Percentiles rank a stretch among this genome's conserved stretches.
Evolutionary conservation across 75 land plant species (phyloP).

Genomic region (Isoetes taiwanensis): DNA sequence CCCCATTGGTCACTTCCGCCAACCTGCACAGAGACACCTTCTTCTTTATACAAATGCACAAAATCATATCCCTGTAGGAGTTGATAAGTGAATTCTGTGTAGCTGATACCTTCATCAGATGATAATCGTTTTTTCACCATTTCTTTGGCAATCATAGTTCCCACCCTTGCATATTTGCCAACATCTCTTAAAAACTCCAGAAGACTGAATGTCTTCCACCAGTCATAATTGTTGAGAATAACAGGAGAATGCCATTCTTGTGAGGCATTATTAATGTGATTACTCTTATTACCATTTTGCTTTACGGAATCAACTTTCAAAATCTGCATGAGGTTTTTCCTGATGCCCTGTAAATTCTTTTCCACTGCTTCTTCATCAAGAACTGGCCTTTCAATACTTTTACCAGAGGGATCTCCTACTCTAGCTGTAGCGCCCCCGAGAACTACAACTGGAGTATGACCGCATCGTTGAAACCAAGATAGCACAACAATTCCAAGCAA

Average conservation of each 20-base stretch:
- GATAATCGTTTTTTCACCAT: constrained; percentile 72
- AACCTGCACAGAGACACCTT: constrained; percentile 81
- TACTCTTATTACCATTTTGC: not conserved
- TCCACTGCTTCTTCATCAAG: constrained; percentile 39
- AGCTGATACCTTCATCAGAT: constrained; percentile 96
- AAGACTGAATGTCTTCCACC: constrained; percentile 82
- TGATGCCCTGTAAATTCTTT: constrained; percentile 41
- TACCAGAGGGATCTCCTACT: constrained; percentile 99
- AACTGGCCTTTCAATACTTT: constrained; percentile 70
- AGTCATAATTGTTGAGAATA: constrained; percentile 78
- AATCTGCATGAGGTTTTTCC: constrained; percentile 29
- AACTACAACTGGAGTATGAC: constrained; percentile 65
- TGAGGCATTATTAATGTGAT: not conserved
- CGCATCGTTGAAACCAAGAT: constrained; percentile 85
- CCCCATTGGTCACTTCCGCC: constrained; percentile 99
- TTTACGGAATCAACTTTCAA: constrained; percentile 17
- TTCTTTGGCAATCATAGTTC: constrained; percentile 89
- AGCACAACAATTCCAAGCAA: constrained; percentile 79
- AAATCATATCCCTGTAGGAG: constrained; percentile 93
- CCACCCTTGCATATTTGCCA: constrained; percentile 80
- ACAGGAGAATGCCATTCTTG: constrained; percentile 15
- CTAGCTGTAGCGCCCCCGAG: constrained; percentile 94
- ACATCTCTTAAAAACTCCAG: constrained; percentile 70
- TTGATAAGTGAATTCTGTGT: constrained; percentile 93
- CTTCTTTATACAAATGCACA: constrained; percentile 55